phyloP scores from a whole-genome alignment of 768 basidiomycete genomes.

The Sarcodon aspratus region DNA sequence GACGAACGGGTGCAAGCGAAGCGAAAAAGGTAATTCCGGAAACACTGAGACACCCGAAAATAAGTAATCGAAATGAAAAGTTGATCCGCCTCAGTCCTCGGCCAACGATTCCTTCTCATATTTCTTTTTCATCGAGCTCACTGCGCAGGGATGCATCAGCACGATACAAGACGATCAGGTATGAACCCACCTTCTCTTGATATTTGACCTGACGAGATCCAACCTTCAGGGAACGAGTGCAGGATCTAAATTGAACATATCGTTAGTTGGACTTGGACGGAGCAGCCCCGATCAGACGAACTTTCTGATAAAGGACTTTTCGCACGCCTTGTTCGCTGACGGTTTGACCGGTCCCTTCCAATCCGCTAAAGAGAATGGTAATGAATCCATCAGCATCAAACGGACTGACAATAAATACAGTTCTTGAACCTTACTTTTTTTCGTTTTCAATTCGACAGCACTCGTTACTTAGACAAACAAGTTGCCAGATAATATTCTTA shows the following conservation, averaged over 20 bases:
- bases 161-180: background rate
- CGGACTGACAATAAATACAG: background rate
- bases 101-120: conserved; percentile 60
- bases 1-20: no score
- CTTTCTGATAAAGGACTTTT: conserved; percentile 75
- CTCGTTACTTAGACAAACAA: conserved; percentile 76
- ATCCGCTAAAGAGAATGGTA: conserved; percentile 15
- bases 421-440: conserved; percentile 35
- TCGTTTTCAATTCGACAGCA: conserved; percentile 61
- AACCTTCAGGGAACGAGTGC: conserved; percentile 69
- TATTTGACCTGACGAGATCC: conserved; percentile 81
- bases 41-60: no score
- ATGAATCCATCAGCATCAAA: background rate
- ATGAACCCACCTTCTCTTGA: conserved; percentile 67
- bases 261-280: background rate
- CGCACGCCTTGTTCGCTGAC: conserved; percentile 75
- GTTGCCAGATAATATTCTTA: conserved; percentile 71
- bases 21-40: no score
- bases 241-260: conserved; percentile 39
- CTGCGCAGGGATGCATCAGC: conserved; percentile 20
- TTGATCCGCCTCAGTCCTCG: no score
- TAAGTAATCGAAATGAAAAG: no score
- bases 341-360: conserved; percentile 60
- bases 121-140: conserved; percentile 81
- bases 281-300: conserved; percentile 14